A percentile compares a stretch with the other conserved stretches of the same genome.
Conservation (phyloP, 1,139 yeast species). For the Wickerhamomyces sp. region DNA sequence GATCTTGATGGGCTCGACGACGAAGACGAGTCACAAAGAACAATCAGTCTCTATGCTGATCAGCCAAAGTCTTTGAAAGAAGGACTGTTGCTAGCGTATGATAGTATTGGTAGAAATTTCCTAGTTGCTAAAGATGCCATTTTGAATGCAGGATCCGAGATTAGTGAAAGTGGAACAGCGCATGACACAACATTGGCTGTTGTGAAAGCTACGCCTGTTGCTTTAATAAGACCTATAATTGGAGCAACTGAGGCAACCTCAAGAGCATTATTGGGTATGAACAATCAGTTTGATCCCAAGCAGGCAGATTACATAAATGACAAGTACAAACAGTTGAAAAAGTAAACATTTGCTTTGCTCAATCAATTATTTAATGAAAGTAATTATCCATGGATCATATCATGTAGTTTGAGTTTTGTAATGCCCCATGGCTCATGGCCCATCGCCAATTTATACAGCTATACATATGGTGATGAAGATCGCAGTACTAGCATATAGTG, state of each 20-base stretch:
- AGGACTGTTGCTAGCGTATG: constrained; percentile 71
- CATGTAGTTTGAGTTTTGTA: too few species aligned
- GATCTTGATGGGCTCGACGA: constrained; percentile 18
- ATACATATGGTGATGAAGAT: too few species aligned
- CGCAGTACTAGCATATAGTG: too few species aligned
- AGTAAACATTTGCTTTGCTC: neutral
- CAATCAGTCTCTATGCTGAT: constrained; percentile 75
- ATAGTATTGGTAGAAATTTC: constrained; percentile 66
- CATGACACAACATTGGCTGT: constrained; percentile 53
- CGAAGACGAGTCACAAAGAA: constrained; percentile 42
- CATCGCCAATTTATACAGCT: too few species aligned
- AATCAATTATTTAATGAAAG: neutral
- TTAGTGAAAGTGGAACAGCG: constrained; percentile 58
- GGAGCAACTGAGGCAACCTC: constrained; percentile 93
- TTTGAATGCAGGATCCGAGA: constrained; percentile 52
- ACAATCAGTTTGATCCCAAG: constrained; percentile 73
- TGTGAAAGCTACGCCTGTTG: constrained; percentile 76
- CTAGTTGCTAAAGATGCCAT: constrained; percentile 64
- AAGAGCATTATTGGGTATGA: constrained; percentile 75
- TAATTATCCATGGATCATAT: too few species aligned
- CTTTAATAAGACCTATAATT: constrained; percentile 78
- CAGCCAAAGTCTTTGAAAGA: constrained; percentile 71
- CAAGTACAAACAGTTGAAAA: constrained; percentile 36
- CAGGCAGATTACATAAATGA: constrained; percentile 47
- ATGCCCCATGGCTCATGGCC: too few species aligned